Evolutionary conservation across 2,329 filamentous ascomycete genomes (phyloP).

Genomic region (Sarocladiaceae sp.): DNA sequence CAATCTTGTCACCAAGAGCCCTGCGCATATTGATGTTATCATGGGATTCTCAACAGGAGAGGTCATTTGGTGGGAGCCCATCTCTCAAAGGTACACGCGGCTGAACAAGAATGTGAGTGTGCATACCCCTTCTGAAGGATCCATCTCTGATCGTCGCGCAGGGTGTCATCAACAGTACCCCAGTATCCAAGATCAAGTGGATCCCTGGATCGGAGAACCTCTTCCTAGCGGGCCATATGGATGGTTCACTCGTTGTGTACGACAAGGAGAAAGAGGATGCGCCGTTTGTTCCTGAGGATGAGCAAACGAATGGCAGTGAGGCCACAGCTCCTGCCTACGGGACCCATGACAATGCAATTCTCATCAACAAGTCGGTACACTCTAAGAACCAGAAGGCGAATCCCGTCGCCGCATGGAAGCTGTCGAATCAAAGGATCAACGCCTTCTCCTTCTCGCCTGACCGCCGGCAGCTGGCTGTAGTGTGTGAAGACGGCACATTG

Average conservation of each 20-base stretch:
- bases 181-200: conserved; percentile 86
- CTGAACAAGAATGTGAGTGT: conserved; percentile 85
- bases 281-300: conserved; percentile 66
- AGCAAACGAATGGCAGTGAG: conserved; percentile 63
- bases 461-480: conserved; percentile 77
- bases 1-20: conserved; percentile 73
- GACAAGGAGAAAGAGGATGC: conserved; percentile 96
- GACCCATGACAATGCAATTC: conserved; percentile 44
- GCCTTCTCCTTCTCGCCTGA: conserved; percentile 91
- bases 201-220: conserved; percentile 89
- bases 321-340: conserved; percentile 27
- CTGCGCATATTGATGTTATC: conserved; percentile 78
- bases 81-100: conserved; percentile 90
- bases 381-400: conserved; percentile 92
- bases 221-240: conserved; percentile 87
- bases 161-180: conserved; percentile 80
- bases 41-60: conserved; percentile 96
- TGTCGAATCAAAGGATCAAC: conserved; percentile 86
- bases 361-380: conserved; percentile 83
- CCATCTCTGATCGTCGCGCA: conserved; percentile 23
- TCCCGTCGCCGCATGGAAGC: conserved; percentile 85
- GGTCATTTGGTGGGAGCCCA: conserved; percentile 97
- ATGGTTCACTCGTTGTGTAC: conserved; percentile 86
- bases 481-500: conserved; percentile 84
- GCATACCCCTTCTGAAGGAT: too few relatives aligned